Evolutionary conservation across 2,329 filamentous ascomycete genomes (phyloP).

Genomic region (Chrysoporthe puriensis): DNA sequence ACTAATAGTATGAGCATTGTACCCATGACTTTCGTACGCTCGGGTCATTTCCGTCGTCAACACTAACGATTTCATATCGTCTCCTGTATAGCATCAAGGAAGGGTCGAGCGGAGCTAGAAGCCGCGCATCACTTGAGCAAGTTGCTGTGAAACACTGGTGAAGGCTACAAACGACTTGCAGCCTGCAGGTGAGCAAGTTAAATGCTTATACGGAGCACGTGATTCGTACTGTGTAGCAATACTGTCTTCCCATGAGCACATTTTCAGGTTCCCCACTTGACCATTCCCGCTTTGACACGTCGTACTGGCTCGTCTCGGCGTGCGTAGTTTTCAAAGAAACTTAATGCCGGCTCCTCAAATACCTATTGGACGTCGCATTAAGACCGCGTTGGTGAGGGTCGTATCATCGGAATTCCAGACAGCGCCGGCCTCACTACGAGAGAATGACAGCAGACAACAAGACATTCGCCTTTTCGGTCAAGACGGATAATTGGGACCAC

Average conservation of each 20-base stretch:
- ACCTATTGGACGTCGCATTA: neutral
- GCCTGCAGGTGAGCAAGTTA: conserved; percentile 11
- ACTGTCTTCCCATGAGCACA: conserved; percentile 2
- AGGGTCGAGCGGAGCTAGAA: neutral
- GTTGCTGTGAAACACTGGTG: neutral
- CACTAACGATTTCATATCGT: too few relatives aligned
- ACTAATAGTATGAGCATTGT: too few relatives aligned
- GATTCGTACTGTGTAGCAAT: conserved; percentile 1
- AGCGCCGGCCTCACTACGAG: neutral
- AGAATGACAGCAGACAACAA: conserved; percentile 14
- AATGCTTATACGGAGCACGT: neutral
- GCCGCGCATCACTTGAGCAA: neutral
- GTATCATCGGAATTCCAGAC: neutral
- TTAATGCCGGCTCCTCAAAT: neutral
- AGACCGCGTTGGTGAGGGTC: neutral
- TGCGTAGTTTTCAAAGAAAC: neutral
- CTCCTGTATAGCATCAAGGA: neutral
- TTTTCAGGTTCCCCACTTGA: neutral
- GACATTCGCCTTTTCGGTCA: conserved; percentile 17
- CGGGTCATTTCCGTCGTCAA: neutral
- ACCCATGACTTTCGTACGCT: neutral
- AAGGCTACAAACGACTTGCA: neutral
- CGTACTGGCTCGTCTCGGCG: neutral
- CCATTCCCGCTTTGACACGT: neutral
- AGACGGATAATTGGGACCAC: conserved; percentile 24